Percentiles rank a stretch among this genome's conserved stretches.
Conservation (phyloP, 768 basidiomycete species). For the Agrocybe praecox region DNA sequence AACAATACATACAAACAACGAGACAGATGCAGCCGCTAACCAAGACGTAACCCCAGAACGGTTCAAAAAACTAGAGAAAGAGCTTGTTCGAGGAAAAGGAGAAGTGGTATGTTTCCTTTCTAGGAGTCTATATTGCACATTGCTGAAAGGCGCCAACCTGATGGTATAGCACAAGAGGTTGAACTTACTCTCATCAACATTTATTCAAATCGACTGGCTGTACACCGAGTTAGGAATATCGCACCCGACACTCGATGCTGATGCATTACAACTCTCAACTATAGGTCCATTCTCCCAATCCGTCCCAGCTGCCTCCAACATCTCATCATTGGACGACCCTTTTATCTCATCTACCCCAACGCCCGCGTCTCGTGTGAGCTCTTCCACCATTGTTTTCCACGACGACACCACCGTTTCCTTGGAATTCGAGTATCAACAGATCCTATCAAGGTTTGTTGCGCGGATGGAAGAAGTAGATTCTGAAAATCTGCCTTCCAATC, state of each 20-base stretch:
- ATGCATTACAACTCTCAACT: constrained; percentile 24
- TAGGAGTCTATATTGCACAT: background rate
- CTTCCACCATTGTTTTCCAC: constrained; percentile 39
- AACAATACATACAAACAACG: constrained; percentile 43
- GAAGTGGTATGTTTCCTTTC: constrained; percentile 67
- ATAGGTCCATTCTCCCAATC: constrained; percentile 33
- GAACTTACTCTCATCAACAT: constrained; percentile 58
- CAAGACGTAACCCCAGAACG: constrained; percentile 81
- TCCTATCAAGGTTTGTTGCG: constrained; percentile 65
- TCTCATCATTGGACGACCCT: constrained; percentile 44
- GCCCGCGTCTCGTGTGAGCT: constrained; percentile 41
- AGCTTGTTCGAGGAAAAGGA: constrained; percentile 81
- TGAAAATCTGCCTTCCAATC: constrained; percentile 42
- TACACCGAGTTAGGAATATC: constrained; percentile 80
- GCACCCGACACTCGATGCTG: constrained; percentile 57
- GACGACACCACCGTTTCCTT: constrained; percentile 27
- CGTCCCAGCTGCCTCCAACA: constrained; percentile 34
- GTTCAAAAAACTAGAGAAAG: constrained; percentile 80
- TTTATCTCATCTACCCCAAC: constrained; percentile 55
- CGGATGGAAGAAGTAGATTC: constrained; percentile 61
- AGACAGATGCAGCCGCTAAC: constrained; percentile 40
- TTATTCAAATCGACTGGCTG: constrained; percentile 82
- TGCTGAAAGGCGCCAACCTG: background rate
- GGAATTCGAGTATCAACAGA: constrained; percentile 54
- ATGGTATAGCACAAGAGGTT: constrained; percentile 62